Percentiles rank a stretch among this genome's conserved stretches.
Evolutionary conservation across 2,329 filamentous ascomycete genomes (phyloP).

Genomic region (Colletotrichum chlorophyti): DNA sequence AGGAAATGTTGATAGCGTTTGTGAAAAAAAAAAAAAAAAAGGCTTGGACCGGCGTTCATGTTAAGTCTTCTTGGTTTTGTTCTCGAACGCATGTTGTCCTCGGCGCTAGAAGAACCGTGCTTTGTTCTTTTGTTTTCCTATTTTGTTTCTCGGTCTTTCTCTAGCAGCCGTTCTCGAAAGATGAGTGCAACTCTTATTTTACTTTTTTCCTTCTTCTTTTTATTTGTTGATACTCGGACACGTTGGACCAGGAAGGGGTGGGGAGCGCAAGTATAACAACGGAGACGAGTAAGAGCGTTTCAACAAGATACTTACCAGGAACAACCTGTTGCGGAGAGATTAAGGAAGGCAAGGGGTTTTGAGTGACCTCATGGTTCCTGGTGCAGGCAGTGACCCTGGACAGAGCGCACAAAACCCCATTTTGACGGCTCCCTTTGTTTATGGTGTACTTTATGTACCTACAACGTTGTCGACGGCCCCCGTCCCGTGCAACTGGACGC

Average conservation of each 20-base stretch:
- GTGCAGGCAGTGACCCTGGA: constrained; percentile 19
- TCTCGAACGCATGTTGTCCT: constrained; percentile 6
- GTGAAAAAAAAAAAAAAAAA: not conserved
- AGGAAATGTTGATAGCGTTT: not conserved
- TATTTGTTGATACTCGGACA: not conserved
- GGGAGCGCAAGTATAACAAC: too few relatives aligned
- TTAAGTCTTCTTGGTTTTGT: not conserved
- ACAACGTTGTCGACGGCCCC: too few relatives aligned
- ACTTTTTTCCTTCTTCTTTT: too few relatives aligned
- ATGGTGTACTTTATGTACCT: too few relatives aligned
- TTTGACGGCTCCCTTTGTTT: too few relatives aligned
- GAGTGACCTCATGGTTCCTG: constrained; percentile 24
- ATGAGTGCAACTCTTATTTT: too few relatives aligned
- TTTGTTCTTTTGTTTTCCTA: too few relatives aligned
- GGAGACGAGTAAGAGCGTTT: constrained; percentile 10
- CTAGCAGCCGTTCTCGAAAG: too few relatives aligned
- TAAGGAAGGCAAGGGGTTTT: constrained; percentile 21
- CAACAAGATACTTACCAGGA: constrained; percentile 7
- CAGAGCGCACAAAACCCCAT: too few relatives aligned
- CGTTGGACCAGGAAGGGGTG: not conserved
- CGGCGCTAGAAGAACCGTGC: constrained; percentile 2
- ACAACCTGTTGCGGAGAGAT: constrained; percentile 24
- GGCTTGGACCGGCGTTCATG: constrained; percentile 1
- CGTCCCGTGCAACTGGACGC: too few relatives aligned
- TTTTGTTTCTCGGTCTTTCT: too few relatives aligned